Percentiles rank a stretch among this genome's conserved stretches.
phyloP scores from a whole-genome alignment of 2,329 filamentous ascomycete species.

The Colletotrichum tabaci region DNA sequence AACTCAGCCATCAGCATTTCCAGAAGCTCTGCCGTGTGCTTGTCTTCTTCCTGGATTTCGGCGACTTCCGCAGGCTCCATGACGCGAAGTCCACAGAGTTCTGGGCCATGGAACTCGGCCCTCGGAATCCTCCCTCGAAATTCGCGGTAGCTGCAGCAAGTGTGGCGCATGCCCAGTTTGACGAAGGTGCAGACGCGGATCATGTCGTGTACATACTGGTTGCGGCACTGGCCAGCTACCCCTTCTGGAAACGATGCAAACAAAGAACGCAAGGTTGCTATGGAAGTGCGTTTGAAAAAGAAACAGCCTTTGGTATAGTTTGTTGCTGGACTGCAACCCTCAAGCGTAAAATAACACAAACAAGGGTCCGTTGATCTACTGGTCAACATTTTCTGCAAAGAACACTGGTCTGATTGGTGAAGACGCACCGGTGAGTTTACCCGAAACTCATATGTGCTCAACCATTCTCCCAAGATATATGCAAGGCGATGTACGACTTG shows the following conservation, averaged over 20 bases:
- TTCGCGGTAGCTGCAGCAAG: background rate
- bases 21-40: background rate
- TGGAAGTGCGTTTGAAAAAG: no score
- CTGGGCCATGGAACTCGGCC: background rate
- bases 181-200: background rate
- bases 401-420: background rate
- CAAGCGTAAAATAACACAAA: background rate
- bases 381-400: background rate
- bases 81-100: accelerated
- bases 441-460: no score
- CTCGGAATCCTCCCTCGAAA: accelerated
- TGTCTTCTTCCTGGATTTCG: background rate
- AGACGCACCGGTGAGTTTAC: background rate
- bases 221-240: background rate
- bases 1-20: background rate
- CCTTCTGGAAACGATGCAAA: no score
- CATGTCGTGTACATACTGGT: background rate
- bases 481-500: background rate
- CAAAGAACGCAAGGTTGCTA: no score
- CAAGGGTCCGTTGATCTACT: background rate
- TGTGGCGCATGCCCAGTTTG: background rate
- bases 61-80: background rate
- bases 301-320: background rate
- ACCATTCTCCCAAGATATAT: no score
- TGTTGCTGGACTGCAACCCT: background rate